Evolutionary conservation across 140 eudicot genomes (phyloP).

Genomic region (Stevia rebaudiana): DNA sequence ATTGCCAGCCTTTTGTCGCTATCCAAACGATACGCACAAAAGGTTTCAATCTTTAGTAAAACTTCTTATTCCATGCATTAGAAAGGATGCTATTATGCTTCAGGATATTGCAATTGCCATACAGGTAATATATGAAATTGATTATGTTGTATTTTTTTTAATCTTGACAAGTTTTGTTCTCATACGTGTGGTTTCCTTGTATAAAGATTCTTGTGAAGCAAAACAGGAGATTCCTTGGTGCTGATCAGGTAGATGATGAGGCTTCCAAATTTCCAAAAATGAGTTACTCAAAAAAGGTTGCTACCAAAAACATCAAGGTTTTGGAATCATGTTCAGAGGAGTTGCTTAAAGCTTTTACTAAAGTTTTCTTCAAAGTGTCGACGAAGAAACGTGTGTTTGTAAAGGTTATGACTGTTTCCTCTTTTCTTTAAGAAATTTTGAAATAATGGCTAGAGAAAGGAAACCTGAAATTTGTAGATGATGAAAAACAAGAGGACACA

Average conservation of each 20-base stretch:
- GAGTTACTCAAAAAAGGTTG: conserved; percentile 47
- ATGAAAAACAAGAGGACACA: neutral
- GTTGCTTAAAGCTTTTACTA: conserved; percentile 53
- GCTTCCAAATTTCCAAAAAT: conserved; percentile 22
- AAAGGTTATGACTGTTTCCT: conserved; percentile 44
- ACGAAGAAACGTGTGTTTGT: conserved; percentile 39
- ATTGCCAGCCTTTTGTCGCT: conserved; percentile 70
- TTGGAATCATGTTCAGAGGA: conserved; percentile 59
- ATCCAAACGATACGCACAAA: conserved; percentile 53
- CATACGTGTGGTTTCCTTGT: neutral
- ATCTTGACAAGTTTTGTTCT: neutral
- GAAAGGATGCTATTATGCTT: conserved; percentile 65
- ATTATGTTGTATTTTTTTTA: neutral
- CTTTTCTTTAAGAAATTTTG: neutral
- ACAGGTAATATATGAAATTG: conserved; percentile 43
- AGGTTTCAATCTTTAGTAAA: conserved; percentile 46
- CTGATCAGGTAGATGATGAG: conserved; percentile 35
- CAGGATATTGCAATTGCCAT: conserved; percentile 52
- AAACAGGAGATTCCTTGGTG: conserved; percentile 37
- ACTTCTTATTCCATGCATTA: conserved; percentile 44
- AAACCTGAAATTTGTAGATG: neutral
- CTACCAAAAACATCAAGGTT: conserved; percentile 51
- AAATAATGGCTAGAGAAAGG: neutral
- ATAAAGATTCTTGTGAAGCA: conserved; percentile 72
- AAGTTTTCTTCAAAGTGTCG: conserved; percentile 42